These are phyloP conservation scores for Acanthamoeba royreba DNA, from an alignment of 208 protist species.

Conservation along the genomic window DNA sequence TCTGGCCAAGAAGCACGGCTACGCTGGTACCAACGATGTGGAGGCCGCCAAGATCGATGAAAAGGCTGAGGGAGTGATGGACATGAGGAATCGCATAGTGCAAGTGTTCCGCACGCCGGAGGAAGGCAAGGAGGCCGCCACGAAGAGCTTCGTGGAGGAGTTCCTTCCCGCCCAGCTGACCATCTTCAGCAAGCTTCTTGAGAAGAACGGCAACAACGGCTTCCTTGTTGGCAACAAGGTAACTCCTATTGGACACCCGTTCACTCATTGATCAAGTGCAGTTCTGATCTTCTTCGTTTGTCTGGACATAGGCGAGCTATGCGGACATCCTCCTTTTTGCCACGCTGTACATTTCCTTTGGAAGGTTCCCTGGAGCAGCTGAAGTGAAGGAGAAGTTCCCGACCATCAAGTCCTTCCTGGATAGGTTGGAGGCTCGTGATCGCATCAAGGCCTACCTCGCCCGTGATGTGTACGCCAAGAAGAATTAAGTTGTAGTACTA, in stretches of 20 bases:
- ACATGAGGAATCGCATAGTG: not conserved
- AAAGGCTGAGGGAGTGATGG: not conserved
- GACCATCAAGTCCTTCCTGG: not conserved
- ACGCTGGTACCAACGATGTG: not conserved
- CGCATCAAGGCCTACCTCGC: conserved; percentile 27
- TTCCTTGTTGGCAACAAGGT: conserved; percentile 35
- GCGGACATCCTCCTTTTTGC: not conserved
- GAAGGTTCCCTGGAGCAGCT: not conserved
- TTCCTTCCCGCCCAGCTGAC: not conserved
- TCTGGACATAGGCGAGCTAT: no score
- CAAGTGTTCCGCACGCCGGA: not conserved
- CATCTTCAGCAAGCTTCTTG: not conserved
- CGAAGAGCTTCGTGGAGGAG: not conserved
- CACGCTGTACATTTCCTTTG: not conserved
- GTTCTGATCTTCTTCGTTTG: no score
- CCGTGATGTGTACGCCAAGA: conserved; percentile 2
- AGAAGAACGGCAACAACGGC: conserved; percentile 18
- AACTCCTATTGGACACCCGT: not conserved
- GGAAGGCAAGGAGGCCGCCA: not conserved
- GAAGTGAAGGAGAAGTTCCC: not conserved
- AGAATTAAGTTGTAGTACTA: no score
- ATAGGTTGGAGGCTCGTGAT: not conserved
- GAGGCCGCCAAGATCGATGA: not conserved
- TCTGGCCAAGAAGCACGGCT: conserved; percentile 20
- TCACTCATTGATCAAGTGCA: not conserved